Base-by-base conservation (phyloP, 371 early-diverging fungal genomes). In the Massospora cicadina region DNA sequence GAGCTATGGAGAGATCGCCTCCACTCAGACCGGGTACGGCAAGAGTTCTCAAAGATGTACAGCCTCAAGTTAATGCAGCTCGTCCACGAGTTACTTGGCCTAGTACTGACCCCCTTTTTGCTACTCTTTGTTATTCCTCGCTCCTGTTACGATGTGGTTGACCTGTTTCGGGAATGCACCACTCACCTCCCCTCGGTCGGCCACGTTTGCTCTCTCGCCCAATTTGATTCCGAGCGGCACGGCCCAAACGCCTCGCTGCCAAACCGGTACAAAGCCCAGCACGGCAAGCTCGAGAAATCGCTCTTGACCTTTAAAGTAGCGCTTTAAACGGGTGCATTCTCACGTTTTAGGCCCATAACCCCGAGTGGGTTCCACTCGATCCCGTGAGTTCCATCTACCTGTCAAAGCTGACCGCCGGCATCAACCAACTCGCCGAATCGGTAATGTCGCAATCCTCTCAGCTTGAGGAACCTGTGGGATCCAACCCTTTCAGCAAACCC, bases 271-370 rank as follows among this genome's bases (percentile, higher is more conserved):
- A 65, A 83, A 17, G 87, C 90, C 3, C 88, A 90, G 53, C 81
- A 90, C 57, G 95, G 91, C 33, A 98, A 98, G 73, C 93, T 98
- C 95, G 97, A 96, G 71, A 88, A 88, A 74, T 91, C 91, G 13
- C 89, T 98, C 67, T 57, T 98, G 64, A 89, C 87, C 65, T 98
- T 98, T 73, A 93, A 96, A 78, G 90, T 87, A 68, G 71, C 21
- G 54, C 33, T 24, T 27, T 1, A 31, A 28, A 24, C 31, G 28
- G 28, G 32, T 17, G 56, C 2, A 58, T 27, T 25, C 33, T 24
- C 13, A 2, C 43, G 31, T 64, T 26, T 21, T 62, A 86, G 87
- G 78, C 79, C 23, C 83, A 89, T 70, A 79, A 92, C 71, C 92
- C 92, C 2, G 81, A 82, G 28, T 92, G 92, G 92, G 79, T 85